Base-by-base conservation (phyloP, 116 monocot species). In the Papilionanthe hybrid region DNA sequence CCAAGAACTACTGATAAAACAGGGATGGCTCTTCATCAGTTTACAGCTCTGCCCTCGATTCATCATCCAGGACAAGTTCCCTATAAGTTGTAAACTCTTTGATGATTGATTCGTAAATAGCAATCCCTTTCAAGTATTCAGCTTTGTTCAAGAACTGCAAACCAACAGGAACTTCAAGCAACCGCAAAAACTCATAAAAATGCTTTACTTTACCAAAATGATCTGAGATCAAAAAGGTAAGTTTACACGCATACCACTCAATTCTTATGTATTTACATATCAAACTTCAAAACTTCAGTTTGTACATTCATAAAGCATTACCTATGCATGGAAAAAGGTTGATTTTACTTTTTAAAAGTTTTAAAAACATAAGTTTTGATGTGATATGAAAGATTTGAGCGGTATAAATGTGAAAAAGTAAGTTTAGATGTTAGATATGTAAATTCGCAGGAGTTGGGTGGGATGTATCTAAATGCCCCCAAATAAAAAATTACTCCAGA, bases 101-200 rank as follows among this genome's bases (percentile, higher is more conserved):
- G 84, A 97, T 92, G 53, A 97, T 89, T 0, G 94, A 94, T 79
- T 89, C 92, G 29, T 94, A 97, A 41, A 97, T 79, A 71, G 49
- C 80, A n/a, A 97, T 92, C 82, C 97, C 97, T 87, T 83, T 97
- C 37, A 97, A 72, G 79, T 97, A 97, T 83, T 91, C 97, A 41
- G 75, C 94, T 88, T 82, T 87, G 82, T 81, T 86, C 82, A 97
- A 78, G 81, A 91, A 97, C 94, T 97, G 87, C 83, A 86, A 23
- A 29, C 32, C 29, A 69, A 30, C 9, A 29, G 4, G 41, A 71
- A 37, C 29, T 1, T 45, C 19, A 27, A 73, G n/a, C 20, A n/a
- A 44, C 44, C 44, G 7, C 29, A 9, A 73, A 44, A n/a, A 73
- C 10, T 69, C 12, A 5, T 27, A 68, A 68, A 11, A 68, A 17